These are phyloP conservation scores for Solanum hybrid DNA, from an alignment of 305 asterid genomes.

Conservation along the genomic window DNA sequence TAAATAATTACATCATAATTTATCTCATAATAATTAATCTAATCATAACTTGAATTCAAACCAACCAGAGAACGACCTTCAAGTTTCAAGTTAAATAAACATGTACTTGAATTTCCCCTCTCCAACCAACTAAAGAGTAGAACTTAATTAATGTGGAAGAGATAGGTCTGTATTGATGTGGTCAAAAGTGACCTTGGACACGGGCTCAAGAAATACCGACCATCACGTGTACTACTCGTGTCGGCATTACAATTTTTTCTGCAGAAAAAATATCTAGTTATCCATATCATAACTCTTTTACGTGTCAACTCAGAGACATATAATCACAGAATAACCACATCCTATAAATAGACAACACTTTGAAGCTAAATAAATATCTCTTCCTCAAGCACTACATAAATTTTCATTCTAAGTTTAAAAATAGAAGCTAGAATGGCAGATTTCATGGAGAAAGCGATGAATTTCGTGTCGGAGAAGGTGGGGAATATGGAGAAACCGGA, in stretches of 20 bases:
- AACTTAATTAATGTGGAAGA: neutral
- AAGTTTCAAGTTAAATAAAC: neutral
- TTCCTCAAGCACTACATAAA: neutral
- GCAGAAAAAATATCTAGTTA: neutral
- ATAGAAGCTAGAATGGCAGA: constrained; percentile 15
- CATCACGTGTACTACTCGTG: neutral
- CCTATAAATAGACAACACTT: neutral
- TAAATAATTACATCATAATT: no score
- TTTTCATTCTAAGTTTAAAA: no score
- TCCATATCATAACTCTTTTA: neutral
- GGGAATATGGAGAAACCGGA: constrained; percentile 34
- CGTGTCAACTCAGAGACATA: neutral
- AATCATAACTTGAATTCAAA: no score
- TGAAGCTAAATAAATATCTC: no score
- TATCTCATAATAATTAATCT: no score
- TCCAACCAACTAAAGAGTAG: neutral
- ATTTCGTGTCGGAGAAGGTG: constrained; percentile 28
- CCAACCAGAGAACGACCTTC: neutral
- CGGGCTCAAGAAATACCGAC: neutral
- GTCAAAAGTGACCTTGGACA: neutral
- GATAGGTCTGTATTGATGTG: neutral
- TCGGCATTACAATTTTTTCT: neutral
- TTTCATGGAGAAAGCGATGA: constrained; percentile 33
- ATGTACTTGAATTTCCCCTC: neutral
- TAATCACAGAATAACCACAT: neutral